These are phyloP conservation scores for Isatis lusitanica DNA, from an alignment of 441 rosid genomes.

Conservation along the genomic window DNA sequence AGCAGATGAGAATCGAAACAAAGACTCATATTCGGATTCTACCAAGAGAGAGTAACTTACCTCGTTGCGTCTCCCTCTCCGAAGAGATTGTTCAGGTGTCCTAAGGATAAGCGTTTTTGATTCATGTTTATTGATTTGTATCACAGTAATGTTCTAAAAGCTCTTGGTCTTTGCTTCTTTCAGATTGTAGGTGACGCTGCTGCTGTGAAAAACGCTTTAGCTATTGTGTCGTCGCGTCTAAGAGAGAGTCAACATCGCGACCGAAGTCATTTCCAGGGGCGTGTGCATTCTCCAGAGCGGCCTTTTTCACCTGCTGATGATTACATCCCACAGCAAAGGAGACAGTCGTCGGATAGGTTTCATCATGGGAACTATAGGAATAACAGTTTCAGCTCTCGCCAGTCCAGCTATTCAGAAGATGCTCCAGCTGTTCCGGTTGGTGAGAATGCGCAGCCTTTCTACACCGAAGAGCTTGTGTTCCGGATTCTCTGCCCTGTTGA, in stretches of 20 bases:
- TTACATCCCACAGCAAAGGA: conserved; percentile 59
- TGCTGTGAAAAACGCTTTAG: conserved; percentile 78
- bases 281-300: conserved; percentile 73
- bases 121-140: too few relatives aligned
- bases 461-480: conserved; percentile 79
- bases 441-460: conserved; percentile 58
- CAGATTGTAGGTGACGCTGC: conserved; percentile 83
- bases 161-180: neutral
- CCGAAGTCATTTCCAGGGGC: conserved; percentile 73
- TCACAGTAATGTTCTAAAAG: too few relatives aligned
- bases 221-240: conserved; percentile 75
- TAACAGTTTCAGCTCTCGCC: conserved; percentile 52
- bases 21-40: conserved; percentile 97
- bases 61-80: conserved; percentile 77
- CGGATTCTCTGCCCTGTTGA: conserved; percentile 85
- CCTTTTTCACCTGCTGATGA: conserved; percentile 74
- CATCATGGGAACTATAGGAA: conserved; percentile 50
- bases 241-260: conserved; percentile 98
- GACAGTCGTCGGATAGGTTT: conserved; percentile 59
- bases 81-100: conserved; percentile 99
- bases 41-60: conserved; percentile 78
- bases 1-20: conserved; percentile 97
- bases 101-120: too few relatives aligned
- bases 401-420: conserved; percentile 53
- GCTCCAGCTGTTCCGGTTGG: conserved; percentile 44